Evolutionary conservation across 768 basidiomycete species (phyloP).

Genomic region (Suillus subaureus): DNA sequence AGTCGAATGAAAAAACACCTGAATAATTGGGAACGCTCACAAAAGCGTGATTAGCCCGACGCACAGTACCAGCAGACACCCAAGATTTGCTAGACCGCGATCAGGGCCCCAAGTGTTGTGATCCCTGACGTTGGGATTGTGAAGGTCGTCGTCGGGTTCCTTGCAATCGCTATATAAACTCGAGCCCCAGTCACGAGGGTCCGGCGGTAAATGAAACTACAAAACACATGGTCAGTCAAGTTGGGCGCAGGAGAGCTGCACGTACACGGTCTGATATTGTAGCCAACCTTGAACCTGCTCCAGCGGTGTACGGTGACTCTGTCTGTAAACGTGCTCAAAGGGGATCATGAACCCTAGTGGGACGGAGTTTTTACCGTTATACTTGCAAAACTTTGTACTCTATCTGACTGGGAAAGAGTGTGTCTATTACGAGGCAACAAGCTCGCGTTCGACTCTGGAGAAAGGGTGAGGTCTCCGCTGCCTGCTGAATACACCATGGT

Average conservation of each 20-base stretch:
- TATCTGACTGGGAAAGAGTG: constrained; percentile 20
- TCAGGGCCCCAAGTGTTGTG: constrained; percentile 14
- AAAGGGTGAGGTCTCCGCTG: constrained; percentile 1
- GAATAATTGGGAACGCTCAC: constrained; percentile 40
- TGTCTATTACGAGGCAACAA: constrained; percentile 14
- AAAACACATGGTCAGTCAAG: background rate
- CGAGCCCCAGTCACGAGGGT: constrained; percentile 69
- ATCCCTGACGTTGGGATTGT: constrained; percentile 56
- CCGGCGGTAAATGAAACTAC: constrained; percentile 66
- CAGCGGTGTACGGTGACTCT: constrained; percentile 43
- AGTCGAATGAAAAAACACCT: background rate
- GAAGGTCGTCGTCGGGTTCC: constrained; percentile 74
- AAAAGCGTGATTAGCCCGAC: constrained; percentile 54
- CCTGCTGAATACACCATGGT: constrained; percentile 21
- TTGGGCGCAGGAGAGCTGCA: background rate
- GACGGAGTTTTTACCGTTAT: constrained; percentile 19
- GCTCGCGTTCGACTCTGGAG: constrained; percentile 16
- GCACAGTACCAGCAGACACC: constrained; percentile 64
- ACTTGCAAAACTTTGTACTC: constrained; percentile 29
- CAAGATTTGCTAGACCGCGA: constrained; percentile 71
- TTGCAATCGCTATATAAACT: constrained; percentile 53
- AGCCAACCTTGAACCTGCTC: constrained; percentile 36
- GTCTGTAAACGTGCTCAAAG: constrained; percentile 19
- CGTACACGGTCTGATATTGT: constrained; percentile 49
- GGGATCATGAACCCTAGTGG: background rate